phyloP scores from a whole-genome alignment of 1,284 basidiomycete species.

The Vanrija humicola region DNA sequence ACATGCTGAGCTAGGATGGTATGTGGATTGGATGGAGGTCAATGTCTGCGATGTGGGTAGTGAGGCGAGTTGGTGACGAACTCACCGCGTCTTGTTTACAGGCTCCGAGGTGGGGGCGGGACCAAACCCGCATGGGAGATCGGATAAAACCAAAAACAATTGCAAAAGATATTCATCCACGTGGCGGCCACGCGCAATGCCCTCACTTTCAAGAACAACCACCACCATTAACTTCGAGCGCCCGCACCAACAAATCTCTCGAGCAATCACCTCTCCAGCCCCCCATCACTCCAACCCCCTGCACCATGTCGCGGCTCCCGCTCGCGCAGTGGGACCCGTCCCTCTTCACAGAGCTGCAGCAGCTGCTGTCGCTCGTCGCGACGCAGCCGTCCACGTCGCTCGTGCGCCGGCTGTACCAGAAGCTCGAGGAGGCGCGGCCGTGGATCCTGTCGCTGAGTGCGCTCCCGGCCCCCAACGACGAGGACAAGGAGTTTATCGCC shows the following conservation, averaged over 20 bases:
- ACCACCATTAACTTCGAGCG: conserved; percentile 1
- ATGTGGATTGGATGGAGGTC: conserved; percentile 15
- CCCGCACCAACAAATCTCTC: conserved; percentile 4
- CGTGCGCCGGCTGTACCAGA: conserved; percentile 26
- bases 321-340: conserved; percentile 38
- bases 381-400: conserved; percentile 36
- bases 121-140: not conserved
- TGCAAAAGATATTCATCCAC: not conserved
- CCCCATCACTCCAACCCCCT: not conserved
- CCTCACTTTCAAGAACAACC: not conserved
- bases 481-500: conserved; percentile 35
- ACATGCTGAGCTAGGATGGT: conserved; percentile 28
- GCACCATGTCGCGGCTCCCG: conserved; percentile 26
- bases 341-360: conserved; percentile 37
- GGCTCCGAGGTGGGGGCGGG: not conserved
- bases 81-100: not conserved
- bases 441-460: conserved; percentile 39
- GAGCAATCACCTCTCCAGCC: not conserved
- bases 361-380: conserved; percentile 32
- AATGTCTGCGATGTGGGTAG: not conserved
- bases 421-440: conserved; percentile 37
- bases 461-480: conserved; percentile 31
- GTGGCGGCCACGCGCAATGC: not conserved
- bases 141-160: not conserved
- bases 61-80: conserved; percentile 7